Conservation (phyloP, 2,329 filamentous ascomycete species). For the Phialemonium atrogriseum region DNA sequence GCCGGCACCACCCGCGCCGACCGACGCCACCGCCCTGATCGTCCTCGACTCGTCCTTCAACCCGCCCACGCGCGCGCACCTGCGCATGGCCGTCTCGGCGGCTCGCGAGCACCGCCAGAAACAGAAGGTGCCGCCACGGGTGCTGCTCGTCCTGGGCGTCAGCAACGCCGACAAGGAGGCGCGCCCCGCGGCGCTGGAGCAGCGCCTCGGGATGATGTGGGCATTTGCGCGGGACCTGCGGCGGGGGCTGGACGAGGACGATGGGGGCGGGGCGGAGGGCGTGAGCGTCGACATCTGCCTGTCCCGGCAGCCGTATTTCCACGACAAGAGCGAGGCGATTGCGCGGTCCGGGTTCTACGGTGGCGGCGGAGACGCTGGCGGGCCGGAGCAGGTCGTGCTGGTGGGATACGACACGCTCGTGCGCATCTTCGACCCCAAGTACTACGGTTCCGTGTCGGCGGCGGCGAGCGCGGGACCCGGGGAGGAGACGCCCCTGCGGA, state of each 20-base stretch:
- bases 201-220: constrained; percentile 65
- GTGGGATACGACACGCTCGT: constrained; percentile 70
- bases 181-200: constrained; percentile 58
- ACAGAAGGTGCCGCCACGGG: constrained; percentile 18
- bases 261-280: background rate
- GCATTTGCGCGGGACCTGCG: constrained; percentile 51
- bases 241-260: background rate
- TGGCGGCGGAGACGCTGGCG: background rate
- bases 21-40: constrained; percentile 34
- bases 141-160: constrained; percentile 52
- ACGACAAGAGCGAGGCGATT: constrained; percentile 59
- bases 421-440: constrained; percentile 64
- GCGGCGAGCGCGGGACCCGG: constrained; percentile 1
- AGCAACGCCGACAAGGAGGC: constrained; percentile 60
- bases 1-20: constrained; percentile 6
- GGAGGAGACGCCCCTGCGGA: constrained; percentile 33
- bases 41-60: constrained; percentile 63
- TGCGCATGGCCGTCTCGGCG: constrained; percentile 46
- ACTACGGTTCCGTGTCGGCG: constrained; percentile 41
- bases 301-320: constrained; percentile 65
- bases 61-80: constrained; percentile 55
- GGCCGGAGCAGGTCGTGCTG: constrained; percentile 55
- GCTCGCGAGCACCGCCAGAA: constrained; percentile 15
- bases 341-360: constrained; percentile 34
- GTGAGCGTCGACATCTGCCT: constrained; percentile 55